These are phyloP conservation scores for Aspergillus flavus DNA, from an alignment of 2,329 filamentous ascomycete genomes.

Conservation along the genomic window DNA sequence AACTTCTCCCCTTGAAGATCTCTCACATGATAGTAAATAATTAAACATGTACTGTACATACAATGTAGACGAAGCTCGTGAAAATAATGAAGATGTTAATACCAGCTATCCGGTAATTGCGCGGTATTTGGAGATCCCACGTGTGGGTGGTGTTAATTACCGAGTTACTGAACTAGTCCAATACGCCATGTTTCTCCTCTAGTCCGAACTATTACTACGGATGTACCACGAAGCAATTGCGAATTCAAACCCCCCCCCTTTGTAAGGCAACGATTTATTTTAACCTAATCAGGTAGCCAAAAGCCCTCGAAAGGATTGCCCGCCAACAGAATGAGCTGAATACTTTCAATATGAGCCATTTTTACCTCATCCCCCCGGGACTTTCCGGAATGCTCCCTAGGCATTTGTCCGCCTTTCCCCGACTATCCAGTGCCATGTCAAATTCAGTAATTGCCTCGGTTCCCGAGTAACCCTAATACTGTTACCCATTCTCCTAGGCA, in stretches of 20 bases:
- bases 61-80: not conserved
- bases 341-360: conserved; percentile 3
- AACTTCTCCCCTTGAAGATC: not conserved
- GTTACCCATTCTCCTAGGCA: not conserved
- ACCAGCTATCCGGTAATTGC: not conserved
- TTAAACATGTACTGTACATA: too few species aligned
- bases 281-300: not conserved
- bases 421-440: not conserved
- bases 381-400: not conserved
- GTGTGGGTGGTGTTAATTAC: not conserved
- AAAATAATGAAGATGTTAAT: not conserved
- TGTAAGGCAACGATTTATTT: not conserved
- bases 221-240: not conserved
- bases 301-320: not conserved
- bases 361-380: not conserved
- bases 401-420: not conserved
- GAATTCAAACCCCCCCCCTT: not conserved
- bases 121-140: not conserved
- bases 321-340: not conserved
- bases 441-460: conserved; percentile 6
- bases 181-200: not conserved
- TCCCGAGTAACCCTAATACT: not conserved
- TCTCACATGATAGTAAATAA: not conserved
- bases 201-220: not conserved
- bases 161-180: not conserved